phyloP scores from a whole-genome alignment of 257 asterid genomes.

The Nyctanthes arbortristis region DNA sequence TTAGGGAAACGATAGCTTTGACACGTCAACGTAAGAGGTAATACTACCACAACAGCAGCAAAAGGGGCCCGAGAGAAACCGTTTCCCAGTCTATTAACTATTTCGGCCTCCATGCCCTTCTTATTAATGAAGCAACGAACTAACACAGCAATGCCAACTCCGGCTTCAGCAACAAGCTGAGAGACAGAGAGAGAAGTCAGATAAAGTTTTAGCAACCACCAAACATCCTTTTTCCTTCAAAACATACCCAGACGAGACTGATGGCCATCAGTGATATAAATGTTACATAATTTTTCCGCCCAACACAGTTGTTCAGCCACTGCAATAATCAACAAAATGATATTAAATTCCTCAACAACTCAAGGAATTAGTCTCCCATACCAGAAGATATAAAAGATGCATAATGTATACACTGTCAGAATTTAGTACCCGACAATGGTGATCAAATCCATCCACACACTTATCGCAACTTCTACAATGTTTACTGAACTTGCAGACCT shows the following conservation, averaged over 20 bases:
- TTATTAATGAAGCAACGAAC: slow-evolving; percentile 80
- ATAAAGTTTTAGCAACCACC: slow-evolving; percentile 3
- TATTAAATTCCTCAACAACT: slow-evolving; percentile 33
- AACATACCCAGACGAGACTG: slow-evolving; percentile 92
- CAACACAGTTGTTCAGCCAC: slow-evolving; percentile 99
- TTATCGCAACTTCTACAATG: slow-evolving; percentile 99
- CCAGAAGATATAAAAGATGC: slow-evolving; percentile 19
- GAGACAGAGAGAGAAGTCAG: slow-evolving; percentile 19
- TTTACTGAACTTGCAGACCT: slow-evolving; percentile 97
- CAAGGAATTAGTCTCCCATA: slow-evolving; percentile 3
- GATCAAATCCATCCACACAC: slow-evolving; percentile 99
- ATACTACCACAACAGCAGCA: slow-evolving; percentile 93
- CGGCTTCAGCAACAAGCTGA: slow-evolving; percentile 83
- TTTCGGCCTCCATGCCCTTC: slow-evolving; percentile 76
- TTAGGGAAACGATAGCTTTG: slow-evolving; percentile 15
- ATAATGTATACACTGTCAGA: slow-evolving; percentile 3
- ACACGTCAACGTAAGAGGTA: slow-evolving; percentile 14
- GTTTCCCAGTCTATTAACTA: slow-evolving; percentile 89
- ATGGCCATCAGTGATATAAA: slow-evolving; percentile 84
- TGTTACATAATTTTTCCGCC: slow-evolving; percentile 81
- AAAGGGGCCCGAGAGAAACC: slow-evolving; percentile 97
- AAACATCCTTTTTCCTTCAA: slow-evolving; percentile 12
- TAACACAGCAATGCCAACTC: slow-evolving; percentile 86
- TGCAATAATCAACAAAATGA: slow-evolving; percentile 35
- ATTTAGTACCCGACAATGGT: slow-evolving; percentile 90